Percentiles rank a stretch among this genome's conserved stretches.
These are phyloP conservation scores for Cicer pinnatifidum DNA, from an alignment of 306 rosid species.

Conservation along the genomic window DNA sequence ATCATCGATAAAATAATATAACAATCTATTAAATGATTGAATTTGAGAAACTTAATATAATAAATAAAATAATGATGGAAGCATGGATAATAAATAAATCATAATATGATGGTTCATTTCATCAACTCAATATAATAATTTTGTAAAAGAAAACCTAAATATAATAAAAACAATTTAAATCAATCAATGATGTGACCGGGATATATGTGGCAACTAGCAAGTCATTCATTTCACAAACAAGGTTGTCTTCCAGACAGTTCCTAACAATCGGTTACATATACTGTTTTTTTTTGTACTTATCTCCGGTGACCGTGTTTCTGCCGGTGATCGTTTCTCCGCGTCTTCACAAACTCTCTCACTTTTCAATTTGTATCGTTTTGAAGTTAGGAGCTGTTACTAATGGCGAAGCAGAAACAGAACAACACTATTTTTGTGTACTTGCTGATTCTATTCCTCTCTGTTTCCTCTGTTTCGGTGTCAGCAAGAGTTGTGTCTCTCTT, in stretches of 20 bases:
- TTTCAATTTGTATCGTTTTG: not conserved
- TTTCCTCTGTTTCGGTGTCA: constrained; percentile 46
- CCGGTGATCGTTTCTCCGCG: not conserved
- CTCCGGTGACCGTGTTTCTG: constrained; percentile 3
- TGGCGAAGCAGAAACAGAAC: constrained; percentile 56
- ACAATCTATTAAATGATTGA: too few species aligned
- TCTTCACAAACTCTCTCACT: not conserved
- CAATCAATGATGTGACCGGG: not conserved
- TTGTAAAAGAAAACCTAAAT: too few species aligned
- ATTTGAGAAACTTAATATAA: too few species aligned
- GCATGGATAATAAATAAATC: not conserved
- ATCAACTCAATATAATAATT: not conserved
- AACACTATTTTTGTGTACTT: constrained; percentile 24
- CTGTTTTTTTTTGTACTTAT: not conserved
- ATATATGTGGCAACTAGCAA: not conserved
- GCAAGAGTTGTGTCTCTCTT: constrained; percentile 54
- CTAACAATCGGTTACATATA: not conserved
- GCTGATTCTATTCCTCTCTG: constrained; percentile 45
- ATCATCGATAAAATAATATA: too few species aligned
- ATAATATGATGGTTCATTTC: not conserved
- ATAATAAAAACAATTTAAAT: too few species aligned
- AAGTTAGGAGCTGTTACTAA: constrained; percentile 19
- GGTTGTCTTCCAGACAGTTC: not conserved
- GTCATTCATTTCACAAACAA: too few species aligned
- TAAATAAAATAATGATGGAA: too few species aligned